A percentile compares a stretch with the other conserved stretches of the same genome.
Evolutionary conservation across 2,329 filamentous ascomycete species (phyloP).

Genomic region (Aureobasidium namibiae): DNA sequence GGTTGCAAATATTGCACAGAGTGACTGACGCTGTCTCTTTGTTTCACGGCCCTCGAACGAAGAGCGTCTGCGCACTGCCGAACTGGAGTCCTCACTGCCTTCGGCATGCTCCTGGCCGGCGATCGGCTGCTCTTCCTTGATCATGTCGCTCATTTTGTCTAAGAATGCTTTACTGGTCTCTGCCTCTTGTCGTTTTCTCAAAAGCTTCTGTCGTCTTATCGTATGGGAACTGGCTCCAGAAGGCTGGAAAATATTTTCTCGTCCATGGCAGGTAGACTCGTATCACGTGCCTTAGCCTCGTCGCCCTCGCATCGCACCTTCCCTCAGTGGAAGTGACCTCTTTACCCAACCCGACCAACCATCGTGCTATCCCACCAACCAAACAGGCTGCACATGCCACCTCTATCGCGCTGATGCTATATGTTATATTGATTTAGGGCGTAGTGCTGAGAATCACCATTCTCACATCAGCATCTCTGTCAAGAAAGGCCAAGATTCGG

Average conservation of each 20-base stretch:
- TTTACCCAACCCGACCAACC: background rate
- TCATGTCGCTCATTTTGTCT: conserved; percentile 7
- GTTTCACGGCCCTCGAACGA: conserved; percentile 13
- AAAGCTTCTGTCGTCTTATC: background rate
- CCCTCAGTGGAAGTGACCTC: background rate
- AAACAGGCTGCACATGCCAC: background rate
- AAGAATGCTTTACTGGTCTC: background rate
- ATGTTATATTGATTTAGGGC: background rate
- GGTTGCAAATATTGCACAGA: background rate
- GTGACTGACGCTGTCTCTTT: conserved; percentile 17
- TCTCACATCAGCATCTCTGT: background rate
- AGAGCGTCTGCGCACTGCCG: conserved; percentile 12
- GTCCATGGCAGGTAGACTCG: background rate
- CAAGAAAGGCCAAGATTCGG: background rate
- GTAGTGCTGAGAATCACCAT: background rate
- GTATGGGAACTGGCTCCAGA: background rate
- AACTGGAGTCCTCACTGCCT: background rate
- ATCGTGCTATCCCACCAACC: background rate
- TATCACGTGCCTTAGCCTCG: background rate
- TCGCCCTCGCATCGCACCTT: background rate
- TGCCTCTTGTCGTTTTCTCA: background rate
- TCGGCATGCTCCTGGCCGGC: conserved; percentile 4
- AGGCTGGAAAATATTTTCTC: conserved; percentile 11
- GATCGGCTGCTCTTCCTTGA: background rate
- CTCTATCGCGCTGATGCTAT: background rate